Conservation (phyloP, 352 stramenopile species). For the Phytophthora fragariae region DNA sequence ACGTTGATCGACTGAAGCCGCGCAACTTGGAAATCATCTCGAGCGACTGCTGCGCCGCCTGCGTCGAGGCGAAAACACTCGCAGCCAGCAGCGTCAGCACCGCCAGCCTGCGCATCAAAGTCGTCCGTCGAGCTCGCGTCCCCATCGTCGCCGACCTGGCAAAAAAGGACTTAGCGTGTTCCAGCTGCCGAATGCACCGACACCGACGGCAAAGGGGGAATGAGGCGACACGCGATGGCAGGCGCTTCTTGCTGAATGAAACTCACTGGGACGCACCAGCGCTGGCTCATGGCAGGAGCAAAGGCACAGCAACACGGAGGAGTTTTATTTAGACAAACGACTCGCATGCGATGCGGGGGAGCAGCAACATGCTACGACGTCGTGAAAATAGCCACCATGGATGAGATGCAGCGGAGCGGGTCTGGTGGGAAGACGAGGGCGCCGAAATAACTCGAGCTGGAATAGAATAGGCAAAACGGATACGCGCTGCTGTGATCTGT, state of each 20-base stretch:
- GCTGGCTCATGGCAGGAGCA: neutral
- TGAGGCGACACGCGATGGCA: conserved; percentile 18
- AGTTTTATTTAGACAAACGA: conserved; percentile 31
- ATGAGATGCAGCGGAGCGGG: neutral
- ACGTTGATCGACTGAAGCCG: conserved; percentile 11
- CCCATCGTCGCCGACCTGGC: conserved; percentile 25
- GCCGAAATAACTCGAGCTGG: neutral
- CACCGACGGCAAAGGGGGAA: conserved; percentile 33
- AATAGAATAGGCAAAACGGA: neutral
- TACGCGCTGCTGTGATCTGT: neutral
- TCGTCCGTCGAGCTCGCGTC: neutral
- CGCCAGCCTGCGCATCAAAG: neutral
- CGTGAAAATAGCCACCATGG: conserved; percentile 11
- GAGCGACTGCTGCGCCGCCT: conserved; percentile 20
- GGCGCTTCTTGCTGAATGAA: conserved; percentile 16
- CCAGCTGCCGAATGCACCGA: conserved; percentile 17
- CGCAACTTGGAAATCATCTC: conserved; percentile 31
- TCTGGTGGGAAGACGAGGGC: neutral
- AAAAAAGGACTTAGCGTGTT: neutral
- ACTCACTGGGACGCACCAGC: conserved; percentile 35
- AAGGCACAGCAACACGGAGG: neutral
- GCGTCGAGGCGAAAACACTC: conserved; percentile 9
- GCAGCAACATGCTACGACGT: conserved; percentile 1
- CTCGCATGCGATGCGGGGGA: conserved; percentile 17
- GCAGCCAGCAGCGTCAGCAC: conserved; percentile 12